Base-by-base conservation (phyloP, 2,329 filamentous ascomycete genomes). In the Talaromyces piceae region DNA sequence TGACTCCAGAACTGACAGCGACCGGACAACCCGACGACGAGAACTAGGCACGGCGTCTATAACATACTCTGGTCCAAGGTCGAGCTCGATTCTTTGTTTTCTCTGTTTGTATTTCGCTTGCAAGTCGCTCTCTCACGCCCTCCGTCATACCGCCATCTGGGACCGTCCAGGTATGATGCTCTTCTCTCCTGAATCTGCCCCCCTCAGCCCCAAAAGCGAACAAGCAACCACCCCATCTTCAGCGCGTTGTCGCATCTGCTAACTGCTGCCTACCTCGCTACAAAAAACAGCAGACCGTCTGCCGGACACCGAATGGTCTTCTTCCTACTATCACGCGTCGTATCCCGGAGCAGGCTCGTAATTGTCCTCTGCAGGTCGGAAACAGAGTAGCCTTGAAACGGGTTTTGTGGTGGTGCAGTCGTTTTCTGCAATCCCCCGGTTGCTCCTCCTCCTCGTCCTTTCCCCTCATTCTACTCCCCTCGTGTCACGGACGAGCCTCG, bases 401-500 rank as follows among this genome's bases (percentile, higher is more conserved):
- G 16, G 20, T 20, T 26, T 31, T 41, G 22, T 33, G 28, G n/a
- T n/a, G n/a, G n/a, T n/a, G n/a, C n/a, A n/a, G n/a, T n/a, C n/a
- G n/a, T n/a, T n/a, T n/a, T 43, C 39, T 33, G 25, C 51, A 41
- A 45, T 52, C 45, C 27, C 47, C 27, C 52, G n/a, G 47, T 33
- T 11, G n/a, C 44, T 43, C 52, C 51, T 58, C 59, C 62, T 62
- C 60, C 33, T 44, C 51, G 31, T 49, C 2, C 4, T 16, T 7
- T 16, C n/a, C n/a, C 13, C n/a, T 5, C 18, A n/a, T 4, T 16
- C 31, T 3, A 16, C 3, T 18, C 47, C 46, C 63, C 65, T 63
- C 65, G 61, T 61, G 62, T 62, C 66, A 62, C 60, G 64, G 62
- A 63, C 53, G 43, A 50, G 54, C 56, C 62, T 64, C 69, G 65